Conservation (phyloP, 352 stramenopile genomes). For the Globisporangium solare region DNA sequence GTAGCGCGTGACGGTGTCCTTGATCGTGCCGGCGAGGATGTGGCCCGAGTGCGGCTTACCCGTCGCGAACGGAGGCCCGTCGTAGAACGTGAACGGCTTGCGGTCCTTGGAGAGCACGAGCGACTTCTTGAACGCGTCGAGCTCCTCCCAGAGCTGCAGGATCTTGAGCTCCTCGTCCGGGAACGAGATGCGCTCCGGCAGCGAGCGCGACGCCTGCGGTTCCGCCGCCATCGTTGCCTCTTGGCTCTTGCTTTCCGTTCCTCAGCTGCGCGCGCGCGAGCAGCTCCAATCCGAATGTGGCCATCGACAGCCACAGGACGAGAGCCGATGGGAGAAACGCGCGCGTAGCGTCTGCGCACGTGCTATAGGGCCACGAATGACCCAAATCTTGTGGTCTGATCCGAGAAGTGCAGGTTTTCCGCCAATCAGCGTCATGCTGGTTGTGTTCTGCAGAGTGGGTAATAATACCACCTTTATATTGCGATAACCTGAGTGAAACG, state of each 20-base stretch:
- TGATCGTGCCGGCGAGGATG: slow-evolving; percentile 98
- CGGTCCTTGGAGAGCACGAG: slow-evolving; percentile 89
- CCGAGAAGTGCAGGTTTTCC: neutral
- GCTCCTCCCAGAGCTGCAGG: slow-evolving; percentile 75
- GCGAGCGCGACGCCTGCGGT: slow-evolving; percentile 43
- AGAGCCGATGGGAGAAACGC: neutral
- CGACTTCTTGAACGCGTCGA: slow-evolving; percentile 90
- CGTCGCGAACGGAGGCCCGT: slow-evolving; percentile 99
- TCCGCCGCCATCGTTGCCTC: slow-evolving; percentile 12
- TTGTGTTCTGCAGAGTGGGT: too few relatives aligned
- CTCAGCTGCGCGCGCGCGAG: neutral
- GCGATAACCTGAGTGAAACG: too few relatives aligned
- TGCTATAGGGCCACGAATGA: neutral
- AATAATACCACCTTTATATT: too few relatives aligned
- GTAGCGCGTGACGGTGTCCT: slow-evolving; percentile 99
- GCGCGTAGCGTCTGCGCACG: neutral
- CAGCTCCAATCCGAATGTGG: slow-evolving; percentile 13
- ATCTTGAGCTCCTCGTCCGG: slow-evolving; percentile 79
- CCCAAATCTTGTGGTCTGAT: neutral
- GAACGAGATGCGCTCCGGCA: slow-evolving; percentile 87
- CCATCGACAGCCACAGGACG: slow-evolving; percentile 14
- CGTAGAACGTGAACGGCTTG: slow-evolving; percentile 99
- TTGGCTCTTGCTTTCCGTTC: neutral
- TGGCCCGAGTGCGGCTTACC: slow-evolving; percentile 98
- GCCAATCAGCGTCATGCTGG: neutral